Conservation (phyloP, 2,329 filamentous ascomycete genomes). For the Penicillium sp. region DNA sequence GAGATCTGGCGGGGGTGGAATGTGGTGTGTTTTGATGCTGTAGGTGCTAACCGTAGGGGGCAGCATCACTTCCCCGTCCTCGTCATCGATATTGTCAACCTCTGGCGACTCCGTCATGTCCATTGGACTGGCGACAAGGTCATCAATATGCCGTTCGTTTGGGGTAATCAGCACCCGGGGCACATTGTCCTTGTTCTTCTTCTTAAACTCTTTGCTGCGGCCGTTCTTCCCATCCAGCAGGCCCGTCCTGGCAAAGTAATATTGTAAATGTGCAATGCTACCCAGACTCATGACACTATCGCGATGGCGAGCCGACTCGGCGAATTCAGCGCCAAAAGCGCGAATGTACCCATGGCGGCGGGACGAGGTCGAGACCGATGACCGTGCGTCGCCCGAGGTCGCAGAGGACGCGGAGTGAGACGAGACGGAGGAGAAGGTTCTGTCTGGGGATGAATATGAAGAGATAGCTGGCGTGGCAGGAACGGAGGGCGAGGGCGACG, state of each 20-base stretch:
- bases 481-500: slow-evolving; percentile 39
- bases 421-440: slow-evolving; percentile 45
- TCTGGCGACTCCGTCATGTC: slow-evolving; percentile 40
- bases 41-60: slow-evolving; percentile 98
- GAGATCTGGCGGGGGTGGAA: slow-evolving; percentile 79
- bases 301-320: slow-evolving; percentile 78
- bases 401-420: slow-evolving; percentile 44
- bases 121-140: slow-evolving; percentile 51
- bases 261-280: slow-evolving; percentile 94
- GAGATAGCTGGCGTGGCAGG: slow-evolving; percentile 43
- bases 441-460: slow-evolving; percentile 41
- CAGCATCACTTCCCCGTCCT: slow-evolving; percentile 69
- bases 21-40: slow-evolving; percentile 72
- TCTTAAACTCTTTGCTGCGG: slow-evolving; percentile 67
- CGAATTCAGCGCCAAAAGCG: slow-evolving; percentile 81
- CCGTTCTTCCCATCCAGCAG: slow-evolving; percentile 89
- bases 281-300: slow-evolving; percentile 95
- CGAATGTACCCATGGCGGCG: slow-evolving; percentile 77
- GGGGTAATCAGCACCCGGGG: slow-evolving; percentile 39
- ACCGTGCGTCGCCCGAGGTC: slow-evolving; percentile 40
- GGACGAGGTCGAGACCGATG: slow-evolving; percentile 40
- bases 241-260: slow-evolving; percentile 95
- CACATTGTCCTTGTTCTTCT: slow-evolving; percentile 42
- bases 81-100: slow-evolving; percentile 45
- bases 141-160: slow-evolving; percentile 38